phyloP scores from a whole-genome alignment of 2,329 filamentous ascomycete species.

The Ophiostoma fasciatum region DNA sequence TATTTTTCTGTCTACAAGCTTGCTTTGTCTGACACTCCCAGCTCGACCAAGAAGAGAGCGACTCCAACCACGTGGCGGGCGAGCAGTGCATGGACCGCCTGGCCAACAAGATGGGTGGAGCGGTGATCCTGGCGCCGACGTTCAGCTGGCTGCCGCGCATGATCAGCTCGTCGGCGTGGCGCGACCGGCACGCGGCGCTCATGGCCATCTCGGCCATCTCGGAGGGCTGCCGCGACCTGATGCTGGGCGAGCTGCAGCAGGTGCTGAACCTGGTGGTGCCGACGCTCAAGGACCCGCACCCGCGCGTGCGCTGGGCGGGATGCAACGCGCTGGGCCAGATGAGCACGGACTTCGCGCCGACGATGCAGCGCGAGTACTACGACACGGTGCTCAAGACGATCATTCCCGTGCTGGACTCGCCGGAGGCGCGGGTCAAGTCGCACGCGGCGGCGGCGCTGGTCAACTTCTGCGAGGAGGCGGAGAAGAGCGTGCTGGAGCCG shows the following conservation, averaged over 20 bases:
- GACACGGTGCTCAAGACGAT: constrained; percentile 76
- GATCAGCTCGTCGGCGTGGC: constrained; percentile 92
- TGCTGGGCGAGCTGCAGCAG: constrained; percentile 88
- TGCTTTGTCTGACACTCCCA: constrained; percentile 20
- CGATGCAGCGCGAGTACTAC: constrained; percentile 95
- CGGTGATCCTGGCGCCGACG: constrained; percentile 79
- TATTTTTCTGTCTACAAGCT: neutral
- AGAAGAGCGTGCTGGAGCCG: constrained; percentile 80
- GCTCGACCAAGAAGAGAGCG: constrained; percentile 91
- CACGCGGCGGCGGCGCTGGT: constrained; percentile 95
- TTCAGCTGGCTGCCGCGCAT: constrained; percentile 96
- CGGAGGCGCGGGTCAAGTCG: constrained; percentile 87
- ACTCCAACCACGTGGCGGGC: constrained; percentile 91
- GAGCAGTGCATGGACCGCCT: constrained; percentile 98
- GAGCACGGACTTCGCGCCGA: constrained; percentile 97
- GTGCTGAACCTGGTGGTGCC: constrained; percentile 92
- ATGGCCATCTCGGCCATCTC: constrained; percentile 99
- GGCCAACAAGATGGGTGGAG: constrained; percentile 92
- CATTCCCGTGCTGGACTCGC: constrained; percentile 77
- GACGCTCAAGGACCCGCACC: constrained; percentile 75
- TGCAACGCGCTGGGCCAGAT: constrained; percentile 99
- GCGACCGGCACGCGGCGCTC: constrained; percentile 85
- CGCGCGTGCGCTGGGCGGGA: constrained; percentile 89
- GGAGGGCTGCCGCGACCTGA: constrained; percentile 87
- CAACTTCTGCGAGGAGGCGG: constrained; percentile 97